These are phyloP conservation scores for Dipodascus geniculatus DNA, from an alignment of 805 yeast genomes.

Conservation along the genomic window DNA sequence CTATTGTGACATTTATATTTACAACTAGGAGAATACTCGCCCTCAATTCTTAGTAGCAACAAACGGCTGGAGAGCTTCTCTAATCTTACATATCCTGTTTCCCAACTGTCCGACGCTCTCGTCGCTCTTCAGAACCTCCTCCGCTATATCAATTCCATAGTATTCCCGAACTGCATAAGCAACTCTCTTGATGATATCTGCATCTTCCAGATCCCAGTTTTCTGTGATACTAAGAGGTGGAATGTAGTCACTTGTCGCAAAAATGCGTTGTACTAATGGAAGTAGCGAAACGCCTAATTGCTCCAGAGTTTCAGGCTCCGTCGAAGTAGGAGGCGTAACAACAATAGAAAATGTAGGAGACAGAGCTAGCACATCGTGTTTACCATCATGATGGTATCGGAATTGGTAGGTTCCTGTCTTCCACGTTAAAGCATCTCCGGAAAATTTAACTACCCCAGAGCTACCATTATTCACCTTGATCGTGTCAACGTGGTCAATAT, in stretches of 20 bases:
- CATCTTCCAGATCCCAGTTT: slow-evolving; percentile 17
- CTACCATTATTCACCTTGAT: slow-evolving; percentile 7
- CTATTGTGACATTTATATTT: no score
- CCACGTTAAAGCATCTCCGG: slow-evolving; percentile 40
- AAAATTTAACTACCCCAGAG: slow-evolving; percentile 40
- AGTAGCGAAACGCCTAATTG: slow-evolving; percentile 24
- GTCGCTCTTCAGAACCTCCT: slow-evolving; percentile 32
- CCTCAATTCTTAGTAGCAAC: background rate
- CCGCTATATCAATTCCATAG: slow-evolving; percentile 29
- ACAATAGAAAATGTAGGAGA: slow-evolving; percentile 57
- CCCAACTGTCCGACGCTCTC: slow-evolving; percentile 22
- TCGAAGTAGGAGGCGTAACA: slow-evolving; percentile 20
- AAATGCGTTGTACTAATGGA: slow-evolving; percentile 15
- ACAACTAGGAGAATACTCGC: background rate
- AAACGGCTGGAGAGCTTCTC: slow-evolving; percentile 23
- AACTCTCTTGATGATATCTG: slow-evolving; percentile 15
- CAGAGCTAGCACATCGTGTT: slow-evolving; percentile 57
- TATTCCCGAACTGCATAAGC: slow-evolving; percentile 19
- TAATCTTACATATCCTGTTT: slow-evolving; percentile 18
- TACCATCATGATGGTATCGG: slow-evolving; percentile 54
- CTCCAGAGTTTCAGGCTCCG: slow-evolving; percentile 26
- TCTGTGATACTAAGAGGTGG: slow-evolving; percentile 15
- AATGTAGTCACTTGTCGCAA: slow-evolving; percentile 13
- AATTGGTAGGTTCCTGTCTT: slow-evolving; percentile 65
- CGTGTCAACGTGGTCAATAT: slow-evolving; percentile 14